phyloP scores from a whole-genome alignment of 1,139 yeast species.

The Candida sp. region DNA sequence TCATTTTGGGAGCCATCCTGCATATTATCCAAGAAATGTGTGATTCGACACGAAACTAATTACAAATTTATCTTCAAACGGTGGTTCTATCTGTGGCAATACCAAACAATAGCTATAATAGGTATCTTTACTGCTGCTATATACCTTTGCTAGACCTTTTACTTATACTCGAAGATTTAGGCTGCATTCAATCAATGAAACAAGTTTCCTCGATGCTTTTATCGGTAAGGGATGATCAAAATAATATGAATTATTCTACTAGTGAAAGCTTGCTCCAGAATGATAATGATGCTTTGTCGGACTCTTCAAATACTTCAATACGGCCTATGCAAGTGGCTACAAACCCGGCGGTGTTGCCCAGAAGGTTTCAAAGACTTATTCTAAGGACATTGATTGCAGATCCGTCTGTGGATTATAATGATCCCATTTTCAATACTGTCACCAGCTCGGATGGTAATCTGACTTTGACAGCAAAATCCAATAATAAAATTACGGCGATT shows the following conservation, averaged over 20 bases:
- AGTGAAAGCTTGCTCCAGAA: neutral
- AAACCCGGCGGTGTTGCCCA: neutral
- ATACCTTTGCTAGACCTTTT: no score
- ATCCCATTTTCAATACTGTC: constrained; percentile 2
- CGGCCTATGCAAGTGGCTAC: neutral
- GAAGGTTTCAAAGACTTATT: neutral
- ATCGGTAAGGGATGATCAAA: neutral
- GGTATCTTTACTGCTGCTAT: no score
- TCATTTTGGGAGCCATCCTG: neutral
- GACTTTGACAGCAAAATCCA: neutral
- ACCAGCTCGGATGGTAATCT: neutral
- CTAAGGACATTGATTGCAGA: neutral
- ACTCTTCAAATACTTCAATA: neutral
- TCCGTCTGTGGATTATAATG: constrained; percentile 2
- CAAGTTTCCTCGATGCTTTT: neutral
- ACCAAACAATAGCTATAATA: no score
- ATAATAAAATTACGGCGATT: neutral
- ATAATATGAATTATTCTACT: neutral
- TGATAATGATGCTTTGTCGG: neutral
- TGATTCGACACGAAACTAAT: neutral
- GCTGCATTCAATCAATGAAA: neutral
- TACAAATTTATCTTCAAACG: neutral
- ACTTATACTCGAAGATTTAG: no score
- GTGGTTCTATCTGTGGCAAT: neutral
- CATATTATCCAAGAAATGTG: neutral